These are phyloP conservation scores for Solanum rostratum DNA, from an alignment of 257 asterid species.

Conservation along the genomic window DNA sequence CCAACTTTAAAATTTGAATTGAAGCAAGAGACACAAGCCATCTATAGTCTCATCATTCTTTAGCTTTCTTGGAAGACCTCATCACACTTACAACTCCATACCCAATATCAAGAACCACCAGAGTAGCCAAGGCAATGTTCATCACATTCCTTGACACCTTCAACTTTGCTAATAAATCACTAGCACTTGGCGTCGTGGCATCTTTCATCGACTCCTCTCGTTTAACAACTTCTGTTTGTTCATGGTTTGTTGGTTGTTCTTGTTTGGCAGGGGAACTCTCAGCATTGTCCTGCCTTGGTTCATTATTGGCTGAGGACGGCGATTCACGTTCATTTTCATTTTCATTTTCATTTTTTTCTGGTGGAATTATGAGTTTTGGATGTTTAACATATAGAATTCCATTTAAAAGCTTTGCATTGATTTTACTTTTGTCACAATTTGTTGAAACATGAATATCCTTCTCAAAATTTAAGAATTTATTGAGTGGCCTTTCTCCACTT, in stretches of 20 bases:
- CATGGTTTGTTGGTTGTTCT: not conserved
- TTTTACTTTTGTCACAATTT: conserved; percentile 22
- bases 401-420: conserved; percentile 33
- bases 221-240: not conserved
- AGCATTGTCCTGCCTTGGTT: not conserved
- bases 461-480: conserved; percentile 19
- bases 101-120: conserved; percentile 34
- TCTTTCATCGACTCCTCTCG: not conserved
- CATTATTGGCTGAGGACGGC: conserved; percentile 1
- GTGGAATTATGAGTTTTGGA: conserved; percentile 20
- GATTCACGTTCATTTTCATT: not conserved
- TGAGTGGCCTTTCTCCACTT: conserved; percentile 37
- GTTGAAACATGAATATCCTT: conserved; percentile 31
- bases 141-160: conserved; percentile 31
- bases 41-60: not conserved
- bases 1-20: not conserved
- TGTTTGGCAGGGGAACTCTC: not conserved
- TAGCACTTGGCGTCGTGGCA: not conserved
- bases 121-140: conserved; percentile 11
- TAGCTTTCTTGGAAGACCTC: conserved; percentile 11
- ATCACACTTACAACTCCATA: conserved; percentile 12
- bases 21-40: not conserved
- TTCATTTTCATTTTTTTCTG: conserved; percentile 2
- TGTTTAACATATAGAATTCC: conserved; percentile 33
- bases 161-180: conserved; percentile 6